Conservation (phyloP, 441 rosid species). For the Corymbia citriodora region DNA sequence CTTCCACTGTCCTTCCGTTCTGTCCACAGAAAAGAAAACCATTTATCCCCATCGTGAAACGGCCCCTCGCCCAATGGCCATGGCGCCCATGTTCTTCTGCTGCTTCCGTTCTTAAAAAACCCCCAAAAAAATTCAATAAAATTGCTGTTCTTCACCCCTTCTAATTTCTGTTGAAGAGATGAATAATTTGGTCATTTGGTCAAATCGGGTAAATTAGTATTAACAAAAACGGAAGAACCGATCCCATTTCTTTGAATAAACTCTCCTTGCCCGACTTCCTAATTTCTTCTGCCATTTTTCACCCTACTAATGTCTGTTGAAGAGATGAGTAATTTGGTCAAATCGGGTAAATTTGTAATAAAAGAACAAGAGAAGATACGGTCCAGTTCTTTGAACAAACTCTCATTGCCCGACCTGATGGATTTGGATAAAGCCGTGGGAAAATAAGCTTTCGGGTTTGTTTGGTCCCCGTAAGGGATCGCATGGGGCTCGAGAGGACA, state of each 20-base stretch:
- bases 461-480: accelerated
- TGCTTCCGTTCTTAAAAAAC: background rate
- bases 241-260: no score
- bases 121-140: no score
- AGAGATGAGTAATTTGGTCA: background rate
- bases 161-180: background rate
- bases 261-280: background rate
- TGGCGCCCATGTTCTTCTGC: background rate
- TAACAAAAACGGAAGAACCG: background rate
- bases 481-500: background rate
- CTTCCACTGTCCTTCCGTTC: background rate
- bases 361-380: background rate
- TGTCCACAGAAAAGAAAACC: background rate
- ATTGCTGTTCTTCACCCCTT: background rate
- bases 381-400: background rate
- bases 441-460: background rate
- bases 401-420: background rate
- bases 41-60: background rate
- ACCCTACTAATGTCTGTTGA: background rate
- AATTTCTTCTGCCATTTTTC: no score
- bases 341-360: background rate
- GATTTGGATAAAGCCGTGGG: background rate
- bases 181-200: background rate
- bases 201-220: background rate
- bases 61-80: background rate